Conservation (phyloP, 2,329 filamentous ascomycete genomes). For the Neurospora sp. region DNA sequence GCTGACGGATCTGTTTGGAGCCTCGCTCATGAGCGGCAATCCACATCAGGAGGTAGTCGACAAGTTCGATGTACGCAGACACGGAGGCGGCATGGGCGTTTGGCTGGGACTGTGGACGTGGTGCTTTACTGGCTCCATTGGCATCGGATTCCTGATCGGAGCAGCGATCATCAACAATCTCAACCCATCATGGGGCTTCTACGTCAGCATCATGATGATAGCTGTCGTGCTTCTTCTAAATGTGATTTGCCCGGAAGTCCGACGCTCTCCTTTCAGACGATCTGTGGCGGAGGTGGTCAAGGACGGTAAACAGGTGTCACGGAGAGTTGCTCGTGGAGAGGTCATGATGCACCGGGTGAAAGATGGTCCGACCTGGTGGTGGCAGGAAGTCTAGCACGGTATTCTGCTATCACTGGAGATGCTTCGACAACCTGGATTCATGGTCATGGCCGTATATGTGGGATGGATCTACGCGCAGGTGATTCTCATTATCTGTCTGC, state of each 20-base stretch:
- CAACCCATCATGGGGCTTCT: conserved; percentile 66
- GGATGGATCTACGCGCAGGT: conserved; percentile 73
- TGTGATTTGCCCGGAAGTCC: conserved; percentile 61
- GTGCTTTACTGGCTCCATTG: conserved; percentile 64
- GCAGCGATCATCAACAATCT: conserved; percentile 56
- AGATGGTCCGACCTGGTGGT: conserved; percentile 67
- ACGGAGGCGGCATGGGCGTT: conserved; percentile 70
- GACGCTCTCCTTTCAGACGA: conserved; percentile 57
- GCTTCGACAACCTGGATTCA: conserved; percentile 64
- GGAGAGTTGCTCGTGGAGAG: conserved; percentile 59
- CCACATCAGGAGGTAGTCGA: conserved; percentile 65
- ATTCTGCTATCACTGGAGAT: conserved; percentile 57
- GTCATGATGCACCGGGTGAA: conserved; percentile 67
- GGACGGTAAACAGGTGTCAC: conserved; percentile 40
- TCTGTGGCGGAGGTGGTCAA: conserved; percentile 59
- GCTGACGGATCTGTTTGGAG: conserved; percentile 66
- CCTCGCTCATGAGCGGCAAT: conserved; percentile 61
- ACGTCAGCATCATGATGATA: conserved; percentile 59
- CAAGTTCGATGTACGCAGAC: conserved; percentile 57
- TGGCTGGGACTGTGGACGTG: conserved; percentile 74
- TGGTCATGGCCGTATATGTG: conserved; percentile 61
- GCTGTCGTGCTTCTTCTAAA: conserved; percentile 59
- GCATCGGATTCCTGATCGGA: conserved; percentile 62
- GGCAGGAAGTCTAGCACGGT: conserved; percentile 65
- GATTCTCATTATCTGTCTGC: conserved; percentile 60